Base-by-base conservation (phyloP, 202 grass and related monocot species). In the Zoysia matrella region DNA sequence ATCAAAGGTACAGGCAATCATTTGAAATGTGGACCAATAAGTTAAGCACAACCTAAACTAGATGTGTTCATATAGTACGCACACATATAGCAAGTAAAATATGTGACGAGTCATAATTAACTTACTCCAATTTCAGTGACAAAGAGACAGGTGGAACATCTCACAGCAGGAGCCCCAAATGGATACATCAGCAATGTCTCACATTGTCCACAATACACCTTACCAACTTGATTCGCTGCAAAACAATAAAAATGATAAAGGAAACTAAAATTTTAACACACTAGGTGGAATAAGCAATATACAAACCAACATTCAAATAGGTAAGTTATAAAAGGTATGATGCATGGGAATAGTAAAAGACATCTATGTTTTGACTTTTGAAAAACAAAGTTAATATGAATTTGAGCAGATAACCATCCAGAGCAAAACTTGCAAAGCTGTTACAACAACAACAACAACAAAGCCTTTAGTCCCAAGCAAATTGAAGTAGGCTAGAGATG, bases 101-200 rank as follows among this genome's bases (percentile, higher is more conserved):
- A 61, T 60, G 68, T 67, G 14, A 58, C 3, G 67, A 75, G 11
- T 46, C 15, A 67, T 76, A 67, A 41, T 84, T 80, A 63, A 85
- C 92, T 92, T 95, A 98, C 92, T 82, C 85, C 83, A 60, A 95
- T 93, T 88, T 95, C 63, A 63, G 92, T 98, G 43, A 95, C 71
- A 46, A 84, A 90, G 85, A 65, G 71, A 80, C 92, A 98, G 43
- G 50, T 85, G 56, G 90, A 93, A 77, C 95, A 98, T 80, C 87
- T 88, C 10, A 92, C 92, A 68, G 95, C 81, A 53, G 90, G 86
- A 83, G 88, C 81, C 15, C 95, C 92, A 72, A 84, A 93, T 52
- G 95, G 95, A 72, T 98, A 98, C 84, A 98, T 95, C 60, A 95
- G 74, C 14, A 93, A 73, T 84, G 78, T 60, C 60, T 73, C 85